Percentiles rank a stretch among this genome's conserved stretches.
These are phyloP conservation scores for Amborella trichopoda DNA, from an alignment of 164 flowering plant species.

Conservation along the genomic window DNA sequence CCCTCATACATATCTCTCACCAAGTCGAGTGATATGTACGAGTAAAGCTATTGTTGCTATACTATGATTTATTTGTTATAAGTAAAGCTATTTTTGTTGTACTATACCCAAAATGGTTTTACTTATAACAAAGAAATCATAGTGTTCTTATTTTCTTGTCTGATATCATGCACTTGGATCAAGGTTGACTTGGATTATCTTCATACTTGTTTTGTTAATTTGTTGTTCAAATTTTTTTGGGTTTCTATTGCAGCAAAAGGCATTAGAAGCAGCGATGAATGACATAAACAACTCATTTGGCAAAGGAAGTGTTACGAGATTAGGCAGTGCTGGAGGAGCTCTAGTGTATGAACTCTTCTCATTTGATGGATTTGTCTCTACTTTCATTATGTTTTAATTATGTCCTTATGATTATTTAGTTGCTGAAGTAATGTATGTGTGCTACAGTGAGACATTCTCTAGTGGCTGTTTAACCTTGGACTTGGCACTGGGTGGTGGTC, in stretches of 20 bases:
- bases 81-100: too few relatives aligned
- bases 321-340: slow-evolving; percentile 99
- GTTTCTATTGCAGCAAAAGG: slow-evolving; percentile 65
- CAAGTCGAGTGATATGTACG: too few relatives aligned
- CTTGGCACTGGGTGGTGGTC: slow-evolving; percentile 93
- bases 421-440: too few relatives aligned
- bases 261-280: slow-evolving; percentile 94
- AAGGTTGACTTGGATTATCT: neutral
- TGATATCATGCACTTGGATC: neutral
- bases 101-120: too few relatives aligned
- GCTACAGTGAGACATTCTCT: slow-evolving; percentile 91
- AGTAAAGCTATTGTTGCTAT: too few relatives aligned
- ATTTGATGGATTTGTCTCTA: too few relatives aligned
- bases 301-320: slow-evolving; percentile 94
- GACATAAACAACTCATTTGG: slow-evolving; percentile 95
- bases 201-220: neutral
- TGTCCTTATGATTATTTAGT: too few relatives aligned
- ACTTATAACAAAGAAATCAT: too few relatives aligned
- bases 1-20: too few relatives aligned
- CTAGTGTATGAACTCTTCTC: slow-evolving; percentile 66
- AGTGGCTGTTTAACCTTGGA: slow-evolving; percentile 96
- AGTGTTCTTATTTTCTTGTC: too few relatives aligned
- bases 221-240: neutral
- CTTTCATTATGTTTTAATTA: too few relatives aligned
- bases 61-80: too few relatives aligned